These are phyloP conservation scores for Cornus controversa DNA, from an alignment of 148 eudicot genomes.

Conservation along the genomic window DNA sequence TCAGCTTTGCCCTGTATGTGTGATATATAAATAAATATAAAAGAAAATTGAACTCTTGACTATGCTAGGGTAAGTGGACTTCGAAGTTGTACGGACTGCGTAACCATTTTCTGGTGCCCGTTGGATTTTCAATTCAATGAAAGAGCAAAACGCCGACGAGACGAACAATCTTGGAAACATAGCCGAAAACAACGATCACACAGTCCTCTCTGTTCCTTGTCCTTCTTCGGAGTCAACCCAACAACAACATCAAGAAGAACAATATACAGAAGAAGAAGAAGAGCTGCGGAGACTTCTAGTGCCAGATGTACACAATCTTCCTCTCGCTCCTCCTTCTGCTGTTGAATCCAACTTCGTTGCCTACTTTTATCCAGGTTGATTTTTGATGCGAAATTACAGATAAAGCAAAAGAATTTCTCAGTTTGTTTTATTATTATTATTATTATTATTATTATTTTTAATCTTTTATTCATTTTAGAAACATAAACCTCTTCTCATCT, in stretches of 20 bases:
- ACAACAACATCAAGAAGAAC: neutral
- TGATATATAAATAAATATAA: no score
- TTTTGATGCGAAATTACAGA: neutral
- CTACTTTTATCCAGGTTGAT: conserved; percentile 64
- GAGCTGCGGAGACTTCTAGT: conserved; percentile 46
- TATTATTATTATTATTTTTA: no score
- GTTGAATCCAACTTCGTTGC: conserved; percentile 68
- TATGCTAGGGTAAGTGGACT: neutral
- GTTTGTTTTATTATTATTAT: no score
- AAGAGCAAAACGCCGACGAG: conserved; percentile 2
- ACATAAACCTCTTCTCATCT: no score
- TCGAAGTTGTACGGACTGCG: neutral
- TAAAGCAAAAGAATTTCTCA: no score
- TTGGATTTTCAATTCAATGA: conserved; percentile 9
- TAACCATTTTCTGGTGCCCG: neutral
- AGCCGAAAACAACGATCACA: neutral
- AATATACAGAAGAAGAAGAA: conserved; percentile 27
- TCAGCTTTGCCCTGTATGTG: no score
- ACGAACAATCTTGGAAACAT: neutral
- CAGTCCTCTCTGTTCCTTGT: conserved; percentile 7
- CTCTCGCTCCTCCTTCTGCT: conserved; percentile 64
- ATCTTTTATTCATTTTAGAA: no score
- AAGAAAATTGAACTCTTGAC: no score
- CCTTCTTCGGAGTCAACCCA: conserved; percentile 5
- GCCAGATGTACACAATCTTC: conserved; percentile 59